Base-by-base conservation (phyloP, 495 filamentous ascomycete species). In the Aspergillus funiculosus region DNA sequence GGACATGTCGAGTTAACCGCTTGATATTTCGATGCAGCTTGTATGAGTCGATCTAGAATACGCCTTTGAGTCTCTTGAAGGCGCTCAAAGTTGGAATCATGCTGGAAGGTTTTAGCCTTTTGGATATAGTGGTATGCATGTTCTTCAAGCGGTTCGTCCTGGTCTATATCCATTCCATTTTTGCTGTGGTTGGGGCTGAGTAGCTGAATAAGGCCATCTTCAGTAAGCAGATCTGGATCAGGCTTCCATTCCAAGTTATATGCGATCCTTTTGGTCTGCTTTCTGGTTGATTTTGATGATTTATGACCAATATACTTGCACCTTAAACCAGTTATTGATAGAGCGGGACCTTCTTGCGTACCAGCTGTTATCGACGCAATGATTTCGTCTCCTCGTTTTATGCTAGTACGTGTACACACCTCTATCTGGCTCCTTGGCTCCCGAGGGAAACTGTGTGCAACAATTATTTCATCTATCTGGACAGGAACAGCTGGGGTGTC, bases 401-500 rank as follows among this genome's bases (percentile, higher is more conserved):
- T 42, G 5, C 25, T 36, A 15, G 57, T 39, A 19, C 49, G 34
- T 0, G 59, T 54, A 30, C 52, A 57, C 1, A 47, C 34, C 6
- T 41, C 54, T 2, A 67, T 15, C 1, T 29, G 17, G 3, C 43
- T 35, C 11, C 62, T 59, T 0, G 57, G 37, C 3, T 24, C 26
- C 1, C 19, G 40, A 18, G 19, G 42, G 1, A 64, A 55, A 0
- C 39, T n/a, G 2, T 13, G n/a, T 5, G 59, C 41, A 4, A 67
- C 26, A 3, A 40, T 49, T 24, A 70, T 40, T 20, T 59, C 50
- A 9, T 59, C 49, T 14, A 67, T 42, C 0, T 43, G 58, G 1
- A 66, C 50, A 17, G 67, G 67, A 6, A 68, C 40, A 3, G 46
- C n/a, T 2, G 64, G 55, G 5, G 52, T 50, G 1, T 49, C 43